These are phyloP conservation scores for Boletus bicolor DNA, from an alignment of 768 basidiomycete genomes.

Conservation along the genomic window DNA sequence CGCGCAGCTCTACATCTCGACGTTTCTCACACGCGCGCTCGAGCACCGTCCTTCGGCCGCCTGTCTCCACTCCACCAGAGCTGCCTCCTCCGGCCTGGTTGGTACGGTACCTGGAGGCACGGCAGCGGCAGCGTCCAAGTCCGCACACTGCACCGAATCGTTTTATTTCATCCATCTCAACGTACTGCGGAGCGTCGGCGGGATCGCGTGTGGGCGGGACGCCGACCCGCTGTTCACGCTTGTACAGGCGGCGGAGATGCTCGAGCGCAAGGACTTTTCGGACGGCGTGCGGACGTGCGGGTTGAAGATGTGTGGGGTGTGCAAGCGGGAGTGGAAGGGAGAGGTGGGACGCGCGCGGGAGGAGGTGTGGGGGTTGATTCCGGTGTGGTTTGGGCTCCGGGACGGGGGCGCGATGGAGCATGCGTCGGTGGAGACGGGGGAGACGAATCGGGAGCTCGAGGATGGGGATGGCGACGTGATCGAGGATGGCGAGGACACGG, in stretches of 20 bases:
- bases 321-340: slow-evolving; percentile 46
- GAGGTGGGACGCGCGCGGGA: slow-evolving; percentile 45
- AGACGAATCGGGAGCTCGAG: background rate
- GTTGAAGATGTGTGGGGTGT: slow-evolving; percentile 51
- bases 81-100: background rate
- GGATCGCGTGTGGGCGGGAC: slow-evolving; percentile 68
- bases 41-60: slow-evolving; percentile 47
- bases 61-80: slow-evolving; percentile 42
- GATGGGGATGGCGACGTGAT: slow-evolving; percentile 1
- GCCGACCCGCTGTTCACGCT: slow-evolving; percentile 73
- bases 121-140: background rate
- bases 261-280: slow-evolving; percentile 65
- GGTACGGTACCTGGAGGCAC: background rate
- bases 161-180: slow-evolving; percentile 78
- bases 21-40: slow-evolving; percentile 58
- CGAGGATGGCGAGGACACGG: slow-evolving; percentile 10
- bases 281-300: slow-evolving; percentile 55
- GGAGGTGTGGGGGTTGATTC: slow-evolving; percentile 60
- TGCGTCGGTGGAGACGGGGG: background rate
- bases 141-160: slow-evolving; percentile 54
- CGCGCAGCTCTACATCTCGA: slow-evolving; percentile 58
- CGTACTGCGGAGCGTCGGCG: slow-evolving; percentile 64
- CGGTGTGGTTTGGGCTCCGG: slow-evolving; percentile 59
- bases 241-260: slow-evolving; percentile 66
- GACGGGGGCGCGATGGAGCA: slow-evolving; percentile 11